Evolutionary conservation across 2,329 filamentous ascomycete species (phyloP).

Genomic region (Didymellaceae sp.): DNA sequence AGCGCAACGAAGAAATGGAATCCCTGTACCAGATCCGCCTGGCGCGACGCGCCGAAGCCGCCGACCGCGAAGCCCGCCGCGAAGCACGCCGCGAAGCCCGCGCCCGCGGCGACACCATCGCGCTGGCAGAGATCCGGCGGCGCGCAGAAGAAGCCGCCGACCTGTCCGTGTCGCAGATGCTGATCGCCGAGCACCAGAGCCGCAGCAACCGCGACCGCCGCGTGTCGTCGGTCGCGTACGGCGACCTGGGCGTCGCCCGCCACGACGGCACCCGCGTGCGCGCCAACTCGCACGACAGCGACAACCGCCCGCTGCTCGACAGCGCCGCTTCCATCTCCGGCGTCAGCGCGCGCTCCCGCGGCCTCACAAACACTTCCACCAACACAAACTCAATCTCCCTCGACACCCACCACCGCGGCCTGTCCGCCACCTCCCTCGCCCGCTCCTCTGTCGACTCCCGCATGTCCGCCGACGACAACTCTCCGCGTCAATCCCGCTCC

Average conservation of each 20-base stretch:
- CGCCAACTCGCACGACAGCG: constrained; percentile 75
- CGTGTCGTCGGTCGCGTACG: constrained; percentile 78
- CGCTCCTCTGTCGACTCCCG: constrained; percentile 45
- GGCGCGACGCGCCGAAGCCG: constrained; percentile 74
- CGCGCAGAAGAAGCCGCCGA: constrained; percentile 54
- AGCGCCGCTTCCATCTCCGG: constrained; percentile 69
- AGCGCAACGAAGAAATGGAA: constrained; percentile 91
- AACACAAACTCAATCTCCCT: no score
- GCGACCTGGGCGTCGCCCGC: constrained; percentile 74
- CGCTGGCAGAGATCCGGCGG: constrained; percentile 66
- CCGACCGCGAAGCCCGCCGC: constrained; percentile 79
- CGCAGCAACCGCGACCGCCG: constrained; percentile 67
- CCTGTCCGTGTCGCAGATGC: constrained; percentile 50
- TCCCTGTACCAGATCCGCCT: constrained; percentile 87
- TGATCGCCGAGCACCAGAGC: constrained; percentile 66
- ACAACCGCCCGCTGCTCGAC: constrained; percentile 73
- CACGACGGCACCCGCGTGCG: constrained; percentile 79
- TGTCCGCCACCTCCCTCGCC: constrained; percentile 51
- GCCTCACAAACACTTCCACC: constrained; percentile 29
- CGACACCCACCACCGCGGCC: constrained; percentile 50
- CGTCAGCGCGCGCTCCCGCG: constrained; percentile 32
- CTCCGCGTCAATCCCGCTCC: constrained; percentile 32
- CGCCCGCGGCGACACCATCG: constrained; percentile 70
- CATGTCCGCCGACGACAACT: constrained; percentile 48
- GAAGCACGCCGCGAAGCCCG: constrained; percentile 74